Conservation (phyloP, 2,329 filamentous ascomycete species). For the Trichoderma koningiopsis region DNA sequence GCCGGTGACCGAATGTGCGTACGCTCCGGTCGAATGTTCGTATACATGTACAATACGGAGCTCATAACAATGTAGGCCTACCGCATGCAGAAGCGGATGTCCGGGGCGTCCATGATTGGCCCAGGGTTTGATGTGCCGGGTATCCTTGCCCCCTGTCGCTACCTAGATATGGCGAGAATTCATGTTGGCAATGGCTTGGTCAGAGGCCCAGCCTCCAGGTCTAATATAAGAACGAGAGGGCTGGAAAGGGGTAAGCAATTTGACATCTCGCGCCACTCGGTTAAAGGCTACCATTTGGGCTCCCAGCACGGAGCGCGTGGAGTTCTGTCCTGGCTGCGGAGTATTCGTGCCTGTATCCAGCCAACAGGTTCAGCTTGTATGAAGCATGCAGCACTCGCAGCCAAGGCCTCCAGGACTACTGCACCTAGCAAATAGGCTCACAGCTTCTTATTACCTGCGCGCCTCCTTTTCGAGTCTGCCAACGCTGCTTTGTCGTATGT, state of each 20-base stretch:
- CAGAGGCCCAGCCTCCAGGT: neutral
- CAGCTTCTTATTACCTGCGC: neutral
- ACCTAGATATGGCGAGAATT: neutral
- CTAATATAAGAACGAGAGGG: constrained; percentile 2
- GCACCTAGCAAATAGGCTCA: neutral
- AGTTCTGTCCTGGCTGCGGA: neutral
- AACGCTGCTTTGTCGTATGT: neutral
- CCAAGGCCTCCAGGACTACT: neutral
- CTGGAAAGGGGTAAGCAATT: constrained; percentile 11
- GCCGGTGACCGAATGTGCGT: neutral
- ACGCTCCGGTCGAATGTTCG: neutral
- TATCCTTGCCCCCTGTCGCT: constrained; percentile 7
- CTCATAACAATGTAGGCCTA: neutral
- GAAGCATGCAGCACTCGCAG: neutral
- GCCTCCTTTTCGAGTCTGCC: constrained; percentile 7
- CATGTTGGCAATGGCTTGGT: constrained; percentile 7
- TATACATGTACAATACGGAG: neutral
- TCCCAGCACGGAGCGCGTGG: neutral
- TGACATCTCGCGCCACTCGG: constrained; percentile 19
- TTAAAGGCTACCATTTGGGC: neutral
- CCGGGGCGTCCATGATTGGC: constrained; percentile 4
- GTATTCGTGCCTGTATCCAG: neutral
- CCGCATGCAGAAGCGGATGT: neutral
- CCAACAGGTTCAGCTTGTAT: neutral
- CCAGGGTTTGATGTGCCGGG: constrained; percentile 4